Percentiles rank a stretch among this genome's conserved stretches.
Conservation (phyloP, 1,284 basidiomycete genomes). For the Trametes versicolor region DNA sequence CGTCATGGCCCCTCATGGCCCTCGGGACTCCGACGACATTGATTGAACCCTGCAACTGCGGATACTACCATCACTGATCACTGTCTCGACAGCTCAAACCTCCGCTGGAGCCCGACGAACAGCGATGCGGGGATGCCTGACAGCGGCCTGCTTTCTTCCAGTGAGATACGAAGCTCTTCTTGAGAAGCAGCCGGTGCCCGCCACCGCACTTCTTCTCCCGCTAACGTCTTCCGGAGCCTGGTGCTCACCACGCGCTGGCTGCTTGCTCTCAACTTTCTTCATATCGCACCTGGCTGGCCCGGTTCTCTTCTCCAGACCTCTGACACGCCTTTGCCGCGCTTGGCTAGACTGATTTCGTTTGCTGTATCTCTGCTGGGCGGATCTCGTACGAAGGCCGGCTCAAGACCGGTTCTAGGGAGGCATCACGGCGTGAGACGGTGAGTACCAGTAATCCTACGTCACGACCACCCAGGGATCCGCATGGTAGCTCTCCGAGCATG, state of each 20-base stretch:
- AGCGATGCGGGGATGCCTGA: too few species aligned
- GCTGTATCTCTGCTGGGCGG: neutral
- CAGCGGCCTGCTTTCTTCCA: too few species aligned
- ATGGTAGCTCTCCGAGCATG: neutral
- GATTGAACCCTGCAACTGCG: too few species aligned
- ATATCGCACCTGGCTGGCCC: slow-evolving; percentile 7
- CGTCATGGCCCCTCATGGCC: too few species aligned
- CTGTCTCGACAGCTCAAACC: too few species aligned
- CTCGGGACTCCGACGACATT: too few species aligned
- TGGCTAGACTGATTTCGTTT: neutral
- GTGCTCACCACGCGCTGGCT: slow-evolving; percentile 11
- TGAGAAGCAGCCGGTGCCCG: too few species aligned
- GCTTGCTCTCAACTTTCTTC: neutral
- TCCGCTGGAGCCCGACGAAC: too few species aligned
- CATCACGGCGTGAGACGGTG: neutral
- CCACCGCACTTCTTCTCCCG: too few species aligned
- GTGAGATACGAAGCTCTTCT: too few species aligned
- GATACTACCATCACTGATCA: too few species aligned
- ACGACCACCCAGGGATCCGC: neutral
- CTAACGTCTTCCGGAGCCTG: slow-evolving; percentile 2
- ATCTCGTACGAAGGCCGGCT: neutral
- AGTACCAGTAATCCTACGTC: neutral
- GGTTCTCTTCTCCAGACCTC: neutral
- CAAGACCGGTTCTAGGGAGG: neutral
- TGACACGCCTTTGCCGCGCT: neutral